These are phyloP conservation scores for Ramalina intermedia DNA, from an alignment of 495 filamentous ascomycete genomes.

Conservation along the genomic window DNA sequence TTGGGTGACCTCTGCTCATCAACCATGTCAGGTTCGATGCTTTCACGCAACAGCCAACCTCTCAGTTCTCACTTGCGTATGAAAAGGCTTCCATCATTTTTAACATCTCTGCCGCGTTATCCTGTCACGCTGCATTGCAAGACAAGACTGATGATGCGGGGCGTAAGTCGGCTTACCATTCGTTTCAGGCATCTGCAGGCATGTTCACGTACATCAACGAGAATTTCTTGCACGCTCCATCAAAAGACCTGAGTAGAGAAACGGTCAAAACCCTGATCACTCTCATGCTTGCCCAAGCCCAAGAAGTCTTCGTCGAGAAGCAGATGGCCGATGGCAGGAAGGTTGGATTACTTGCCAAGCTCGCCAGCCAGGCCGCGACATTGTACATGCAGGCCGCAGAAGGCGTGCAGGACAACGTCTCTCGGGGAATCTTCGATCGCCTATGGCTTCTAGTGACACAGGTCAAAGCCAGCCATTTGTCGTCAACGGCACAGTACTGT, in stretches of 20 bases:
- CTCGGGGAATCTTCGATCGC: slow-evolving; percentile 85
- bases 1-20: background rate
- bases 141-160: slow-evolving; percentile 82
- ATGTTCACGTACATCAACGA: slow-evolving; percentile 99
- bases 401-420: slow-evolving; percentile 83
- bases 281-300: slow-evolving; percentile 85
- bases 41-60: slow-evolving; percentile 90
- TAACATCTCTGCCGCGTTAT: slow-evolving; percentile 95
- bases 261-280: slow-evolving; percentile 90
- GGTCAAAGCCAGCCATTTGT: slow-evolving; percentile 74
- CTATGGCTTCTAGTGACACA: slow-evolving; percentile 81
- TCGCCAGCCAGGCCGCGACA: slow-evolving; percentile 79
- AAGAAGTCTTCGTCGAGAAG: slow-evolving; percentile 96
- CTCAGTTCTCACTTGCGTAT: slow-evolving; percentile 91
- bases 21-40: slow-evolving; percentile 68
- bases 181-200: slow-evolving; percentile 91
- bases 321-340: slow-evolving; percentile 90
- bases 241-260: slow-evolving; percentile 82
- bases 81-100: slow-evolving; percentile 99
- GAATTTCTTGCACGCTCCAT: slow-evolving; percentile 94
- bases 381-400: slow-evolving; percentile 79
- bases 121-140: slow-evolving; percentile 88
- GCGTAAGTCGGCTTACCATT: slow-evolving; percentile 93
- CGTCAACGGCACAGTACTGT: slow-evolving; percentile 80
- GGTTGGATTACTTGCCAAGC: slow-evolving; percentile 76